Conservation (phyloP, 331 rosid species). For the Cydonia oblonga region DNA sequence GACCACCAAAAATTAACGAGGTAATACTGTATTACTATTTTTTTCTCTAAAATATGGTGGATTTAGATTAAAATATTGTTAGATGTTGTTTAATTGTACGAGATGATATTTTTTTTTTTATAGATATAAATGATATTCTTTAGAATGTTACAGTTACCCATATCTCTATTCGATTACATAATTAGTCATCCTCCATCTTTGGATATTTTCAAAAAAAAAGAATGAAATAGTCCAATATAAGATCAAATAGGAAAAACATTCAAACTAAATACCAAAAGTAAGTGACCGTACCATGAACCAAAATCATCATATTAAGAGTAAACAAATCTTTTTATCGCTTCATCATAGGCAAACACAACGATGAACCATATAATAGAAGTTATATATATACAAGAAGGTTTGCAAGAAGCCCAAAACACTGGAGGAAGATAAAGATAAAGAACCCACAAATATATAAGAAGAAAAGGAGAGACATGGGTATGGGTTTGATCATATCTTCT, state of each 20-base stretch:
- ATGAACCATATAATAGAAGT: neutral
- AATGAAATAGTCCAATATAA: neutral
- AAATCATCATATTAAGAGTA: neutral
- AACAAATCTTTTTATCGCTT: neutral
- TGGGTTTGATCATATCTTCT: neutral
- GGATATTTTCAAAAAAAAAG: neutral
- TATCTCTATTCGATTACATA: neutral
- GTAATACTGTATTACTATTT: no score
- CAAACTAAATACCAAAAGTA: neutral
- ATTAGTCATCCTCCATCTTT: neutral
- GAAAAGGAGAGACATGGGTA: neutral
- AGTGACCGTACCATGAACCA: neutral
- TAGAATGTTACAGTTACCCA: neutral
- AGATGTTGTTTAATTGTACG: no score
- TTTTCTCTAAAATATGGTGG: no score
- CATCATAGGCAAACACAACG: neutral
- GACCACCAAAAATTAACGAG: no score
- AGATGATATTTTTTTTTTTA: no score
- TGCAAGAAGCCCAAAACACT: neutral
- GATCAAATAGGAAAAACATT: neutral
- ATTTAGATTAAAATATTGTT: no score
- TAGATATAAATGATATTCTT: no score
- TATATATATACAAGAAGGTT: neutral
- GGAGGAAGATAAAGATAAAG: neutral
- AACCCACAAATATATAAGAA: neutral